Evolutionary conservation across 768 basidiomycete species (phyloP).

Genomic region (Crassisporium funariophilum): DNA sequence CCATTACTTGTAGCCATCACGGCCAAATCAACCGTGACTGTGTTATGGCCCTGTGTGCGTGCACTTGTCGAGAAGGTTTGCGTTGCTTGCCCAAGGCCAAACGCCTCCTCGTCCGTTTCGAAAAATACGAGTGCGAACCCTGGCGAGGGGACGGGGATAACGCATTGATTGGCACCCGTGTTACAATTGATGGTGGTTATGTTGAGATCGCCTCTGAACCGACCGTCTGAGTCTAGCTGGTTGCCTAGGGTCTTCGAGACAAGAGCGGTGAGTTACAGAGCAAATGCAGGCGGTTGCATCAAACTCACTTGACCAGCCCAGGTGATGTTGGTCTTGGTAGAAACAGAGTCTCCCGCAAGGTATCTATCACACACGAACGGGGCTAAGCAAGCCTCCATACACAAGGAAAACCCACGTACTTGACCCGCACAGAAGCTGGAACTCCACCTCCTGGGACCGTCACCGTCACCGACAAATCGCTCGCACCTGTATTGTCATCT

Average conservation of each 20-base stretch:
- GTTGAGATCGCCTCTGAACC: constrained; percentile 53
- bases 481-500: constrained; percentile 57
- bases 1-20: constrained; percentile 60
- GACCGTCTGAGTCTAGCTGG: constrained; percentile 67
- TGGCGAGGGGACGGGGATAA: constrained; percentile 66
- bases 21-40: constrained; percentile 54
- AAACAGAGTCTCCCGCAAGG: constrained; percentile 54
- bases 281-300: too few species aligned
- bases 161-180: constrained; percentile 51
- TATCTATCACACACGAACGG: constrained; percentile 40
- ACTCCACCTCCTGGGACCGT: constrained; percentile 48
- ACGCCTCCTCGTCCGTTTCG: constrained; percentile 22
- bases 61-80: constrained; percentile 60
- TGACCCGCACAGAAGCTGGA: constrained; percentile 53
- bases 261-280: background rate
- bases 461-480: constrained; percentile 45
- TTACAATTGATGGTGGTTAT: constrained; percentile 66
- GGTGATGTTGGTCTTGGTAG: constrained; percentile 64
- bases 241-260: constrained; percentile 57
- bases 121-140: constrained; percentile 79
- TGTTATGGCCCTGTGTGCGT: constrained; percentile 55
- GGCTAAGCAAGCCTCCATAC: background rate
- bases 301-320: constrained; percentile 72
- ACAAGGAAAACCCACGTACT: constrained; percentile 33
- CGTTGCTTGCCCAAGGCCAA: constrained; percentile 24